These are phyloP conservation scores for Eucalyptus marginata DNA, from an alignment of 345 rosid species.

Conservation along the genomic window DNA sequence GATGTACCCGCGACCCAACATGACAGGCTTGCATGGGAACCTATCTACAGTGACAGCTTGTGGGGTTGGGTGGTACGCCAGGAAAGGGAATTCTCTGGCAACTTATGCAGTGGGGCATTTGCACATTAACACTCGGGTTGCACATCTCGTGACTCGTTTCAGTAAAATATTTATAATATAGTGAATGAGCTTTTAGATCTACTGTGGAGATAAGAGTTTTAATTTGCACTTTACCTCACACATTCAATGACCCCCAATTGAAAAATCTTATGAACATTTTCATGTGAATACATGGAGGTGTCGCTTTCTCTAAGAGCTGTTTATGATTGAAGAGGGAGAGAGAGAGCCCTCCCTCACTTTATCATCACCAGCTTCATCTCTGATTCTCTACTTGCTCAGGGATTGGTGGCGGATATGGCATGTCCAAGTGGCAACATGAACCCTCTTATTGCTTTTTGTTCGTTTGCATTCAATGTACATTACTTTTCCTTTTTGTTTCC, in stretches of 20 bases:
- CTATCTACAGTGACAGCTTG: background rate
- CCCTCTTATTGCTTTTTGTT: background rate
- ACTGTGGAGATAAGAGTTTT: background rate
- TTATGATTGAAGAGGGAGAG: background rate
- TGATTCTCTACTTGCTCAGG: background rate
- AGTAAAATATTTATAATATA: background rate
- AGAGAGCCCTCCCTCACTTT: background rate
- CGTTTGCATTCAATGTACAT: background rate
- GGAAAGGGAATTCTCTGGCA: background rate
- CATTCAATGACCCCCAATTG: background rate
- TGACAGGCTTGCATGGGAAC: background rate
- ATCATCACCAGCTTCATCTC: background rate
- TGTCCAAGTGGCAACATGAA: background rate
- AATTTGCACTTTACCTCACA: background rate
- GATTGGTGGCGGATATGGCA: background rate
- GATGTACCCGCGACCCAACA: background rate
- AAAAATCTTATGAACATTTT: background rate
- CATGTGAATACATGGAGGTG: background rate
- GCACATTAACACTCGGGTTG: background rate
- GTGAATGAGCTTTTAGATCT: background rate
- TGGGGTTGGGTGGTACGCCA: background rate
- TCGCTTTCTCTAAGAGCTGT: background rate
- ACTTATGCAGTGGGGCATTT: background rate
- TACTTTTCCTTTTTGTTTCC: background rate
- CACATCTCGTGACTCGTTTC: slow-evolving; percentile 1